Evolutionary conservation across 768 basidiomycete species (phyloP), one percentile per base, ranked within the genome.

Genomic region (Suillus decipiens): DNA sequence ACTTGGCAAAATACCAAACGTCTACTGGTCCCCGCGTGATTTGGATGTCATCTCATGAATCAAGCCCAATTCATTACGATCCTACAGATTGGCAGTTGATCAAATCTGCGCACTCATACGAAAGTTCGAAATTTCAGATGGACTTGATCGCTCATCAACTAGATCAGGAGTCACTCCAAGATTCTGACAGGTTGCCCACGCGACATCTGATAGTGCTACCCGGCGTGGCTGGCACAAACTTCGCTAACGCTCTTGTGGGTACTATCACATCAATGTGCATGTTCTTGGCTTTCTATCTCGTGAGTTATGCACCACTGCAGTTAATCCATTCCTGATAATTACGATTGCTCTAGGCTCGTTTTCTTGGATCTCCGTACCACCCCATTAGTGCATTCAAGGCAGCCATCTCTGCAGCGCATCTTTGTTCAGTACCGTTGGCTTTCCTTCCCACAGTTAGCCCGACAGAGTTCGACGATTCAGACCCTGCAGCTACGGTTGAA

Each of bases 11-110:
- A 33, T 80, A 83, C 24, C 74, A 77, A 5, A 77, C 72, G 31
- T 70, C 74, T 3, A 71, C 77, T 3, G 81, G 81, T 34, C 78
- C 86, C 2, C 84, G 92, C 39, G 84, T 94, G 6, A 74, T 94
- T 15, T 95, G 93, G 93, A 86, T 85, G 63, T 90, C 92, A 5
- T 93, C 92, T 7, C 69, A 89, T 8, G 88, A 89, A 73, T 82
- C 87, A 0, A 77, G 76, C 8, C 81, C 86, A 0, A 67, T 74
- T 19, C 83, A 75, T 64, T 90, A 86, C 66, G 81, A 88, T 61
- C 70, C 80, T 0, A 80, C 83, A 34, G 93, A 95, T 73, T 89
- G 87, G 86, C 93, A 95, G 69, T 79, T 89, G 43, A 74, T 81
- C 50, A 79, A 83, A 54, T 86, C 87, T 9, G 71, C 74, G 22